Evolutionary conservation across 2,329 filamentous ascomycete genomes (phyloP).

Genomic region (Trichoderma guizhouense): DNA sequence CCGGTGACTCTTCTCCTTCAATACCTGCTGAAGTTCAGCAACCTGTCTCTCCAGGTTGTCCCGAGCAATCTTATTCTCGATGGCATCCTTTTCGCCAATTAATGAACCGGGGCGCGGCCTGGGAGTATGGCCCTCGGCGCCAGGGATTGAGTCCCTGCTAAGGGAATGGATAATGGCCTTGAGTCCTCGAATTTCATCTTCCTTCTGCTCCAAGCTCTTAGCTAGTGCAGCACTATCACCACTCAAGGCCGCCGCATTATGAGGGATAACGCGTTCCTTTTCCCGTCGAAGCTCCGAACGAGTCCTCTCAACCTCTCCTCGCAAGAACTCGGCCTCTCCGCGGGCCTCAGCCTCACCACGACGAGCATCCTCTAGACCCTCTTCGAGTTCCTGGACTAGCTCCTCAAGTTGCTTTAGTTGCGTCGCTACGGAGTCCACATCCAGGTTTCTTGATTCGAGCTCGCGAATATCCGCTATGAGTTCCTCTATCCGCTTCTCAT

Average conservation of each 20-base stretch:
- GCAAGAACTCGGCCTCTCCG: conserved; percentile 90
- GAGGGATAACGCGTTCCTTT: conserved; percentile 65
- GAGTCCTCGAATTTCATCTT: conserved; percentile 93
- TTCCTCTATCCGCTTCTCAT: conserved; percentile 88
- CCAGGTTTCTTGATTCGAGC: conserved; percentile 75
- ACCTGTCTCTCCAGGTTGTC: conserved; percentile 79
- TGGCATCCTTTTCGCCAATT: conserved; percentile 28
- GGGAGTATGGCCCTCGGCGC: conserved; percentile 31
- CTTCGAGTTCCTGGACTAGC: conserved; percentile 92
- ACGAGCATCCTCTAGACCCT: conserved; percentile 90
- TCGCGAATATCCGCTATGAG: conserved; percentile 80
- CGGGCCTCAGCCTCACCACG: conserved; percentile 92
- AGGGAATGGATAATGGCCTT: conserved; percentile 98
- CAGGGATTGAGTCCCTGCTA: conserved; percentile 67
- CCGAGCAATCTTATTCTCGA: conserved; percentile 33
- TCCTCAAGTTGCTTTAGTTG: conserved; percentile 96
- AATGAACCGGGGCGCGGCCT: conserved; percentile 34
- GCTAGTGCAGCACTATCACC: conserved; percentile 48
- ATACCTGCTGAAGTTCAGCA: conserved; percentile 67
- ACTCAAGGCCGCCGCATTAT: conserved; percentile 27
- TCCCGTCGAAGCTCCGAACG: conserved; percentile 84
- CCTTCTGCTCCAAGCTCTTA: conserved; percentile 86
- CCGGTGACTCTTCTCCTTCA: conserved; percentile 68
- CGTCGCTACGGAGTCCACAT: conserved; percentile 84
- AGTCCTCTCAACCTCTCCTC: conserved; percentile 90